Conservation (phyloP, 768 basidiomycete species). For the Macrolepiota albuminosa region DNA sequence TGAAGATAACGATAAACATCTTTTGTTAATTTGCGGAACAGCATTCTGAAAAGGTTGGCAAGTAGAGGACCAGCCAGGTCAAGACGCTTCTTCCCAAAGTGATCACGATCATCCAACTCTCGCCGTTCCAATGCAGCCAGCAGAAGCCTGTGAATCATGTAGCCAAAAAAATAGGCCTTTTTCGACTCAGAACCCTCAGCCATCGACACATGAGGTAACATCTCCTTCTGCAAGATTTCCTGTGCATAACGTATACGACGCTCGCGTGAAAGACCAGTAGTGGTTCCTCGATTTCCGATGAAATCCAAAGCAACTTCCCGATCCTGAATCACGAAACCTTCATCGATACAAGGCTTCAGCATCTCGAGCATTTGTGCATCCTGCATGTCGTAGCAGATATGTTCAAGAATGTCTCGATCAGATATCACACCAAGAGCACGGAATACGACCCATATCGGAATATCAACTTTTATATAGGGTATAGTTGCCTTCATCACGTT, state of each 20-base stretch:
- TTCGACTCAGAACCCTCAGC: slow-evolving; percentile 93
- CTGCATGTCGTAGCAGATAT: slow-evolving; percentile 97
- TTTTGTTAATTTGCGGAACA: slow-evolving; percentile 94
- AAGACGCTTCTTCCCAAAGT: slow-evolving; percentile 97
- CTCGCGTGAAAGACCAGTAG: slow-evolving; percentile 86
- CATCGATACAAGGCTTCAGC: slow-evolving; percentile 97
- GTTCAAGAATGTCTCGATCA: slow-evolving; percentile 95
- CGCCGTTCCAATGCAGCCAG: slow-evolving; percentile 91
- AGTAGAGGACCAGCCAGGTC: slow-evolving; percentile 94
- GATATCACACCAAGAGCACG: slow-evolving; percentile 96
- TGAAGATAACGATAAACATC: slow-evolving; percentile 97
- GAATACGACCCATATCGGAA: slow-evolving; percentile 99
- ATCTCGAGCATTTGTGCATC: slow-evolving; percentile 96
- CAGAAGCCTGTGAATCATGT: slow-evolving; percentile 96
- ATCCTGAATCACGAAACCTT: slow-evolving; percentile 97
- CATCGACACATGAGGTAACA: slow-evolving; percentile 97
- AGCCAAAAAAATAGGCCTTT: slow-evolving; percentile 99
- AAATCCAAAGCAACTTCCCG: slow-evolving; percentile 96
- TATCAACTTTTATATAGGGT: slow-evolving; percentile 97
- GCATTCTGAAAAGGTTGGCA: slow-evolving; percentile 96
- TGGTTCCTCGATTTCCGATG: slow-evolving; percentile 96
- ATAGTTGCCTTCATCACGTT: slow-evolving; percentile 96
- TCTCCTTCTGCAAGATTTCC: slow-evolving; percentile 97
- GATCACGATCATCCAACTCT: slow-evolving; percentile 98
- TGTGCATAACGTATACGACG: slow-evolving; percentile 94